These are phyloP conservation scores for Trichaptum fuscoviolaceum DNA, from an alignment of 768 basidiomycete species.

Conservation along the genomic window DNA sequence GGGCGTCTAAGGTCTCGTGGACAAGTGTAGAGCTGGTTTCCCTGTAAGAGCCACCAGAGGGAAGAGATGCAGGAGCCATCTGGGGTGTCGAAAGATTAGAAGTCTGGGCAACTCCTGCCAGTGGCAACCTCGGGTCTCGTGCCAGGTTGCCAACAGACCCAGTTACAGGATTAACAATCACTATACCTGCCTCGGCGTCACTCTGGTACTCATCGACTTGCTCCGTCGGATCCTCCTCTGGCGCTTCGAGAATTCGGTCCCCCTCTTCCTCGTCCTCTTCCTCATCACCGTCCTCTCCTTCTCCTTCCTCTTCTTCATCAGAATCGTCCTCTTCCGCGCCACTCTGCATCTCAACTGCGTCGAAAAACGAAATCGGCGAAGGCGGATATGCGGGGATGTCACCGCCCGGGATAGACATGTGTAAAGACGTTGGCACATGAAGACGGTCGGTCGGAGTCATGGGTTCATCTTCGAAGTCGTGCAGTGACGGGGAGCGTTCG, in stretches of 20 bases:
- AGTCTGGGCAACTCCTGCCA: neutral
- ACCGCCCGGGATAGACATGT: neutral
- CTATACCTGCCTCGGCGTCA: neutral
- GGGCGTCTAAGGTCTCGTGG: neutral
- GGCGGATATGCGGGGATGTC: conserved; percentile 1
- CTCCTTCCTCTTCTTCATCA: conserved; percentile 32
- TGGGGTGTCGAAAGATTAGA: neutral
- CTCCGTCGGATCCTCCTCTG: neutral
- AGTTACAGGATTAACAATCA: neutral
- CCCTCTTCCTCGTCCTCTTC: conserved; percentile 26
- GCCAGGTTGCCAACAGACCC: neutral
- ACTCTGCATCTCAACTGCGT: conserved; percentile 4
- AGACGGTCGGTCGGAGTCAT: neutral
- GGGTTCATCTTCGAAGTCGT: neutral
- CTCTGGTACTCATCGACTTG: neutral
- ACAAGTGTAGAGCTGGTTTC: neutral
- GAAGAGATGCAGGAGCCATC: neutral
- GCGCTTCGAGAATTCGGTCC: neutral
- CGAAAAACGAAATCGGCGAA: conserved; percentile 3
- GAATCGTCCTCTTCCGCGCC: conserved; percentile 66
- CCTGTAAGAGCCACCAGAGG: neutral
- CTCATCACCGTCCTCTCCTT: conserved; percentile 32
- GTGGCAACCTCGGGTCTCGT: neutral
- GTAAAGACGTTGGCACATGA: neutral
- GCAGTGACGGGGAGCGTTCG: neutral